These are phyloP conservation scores for Pyrenochaeta sp. DNA, from an alignment of 2,329 filamentous ascomycete species.

Conservation along the genomic window DNA sequence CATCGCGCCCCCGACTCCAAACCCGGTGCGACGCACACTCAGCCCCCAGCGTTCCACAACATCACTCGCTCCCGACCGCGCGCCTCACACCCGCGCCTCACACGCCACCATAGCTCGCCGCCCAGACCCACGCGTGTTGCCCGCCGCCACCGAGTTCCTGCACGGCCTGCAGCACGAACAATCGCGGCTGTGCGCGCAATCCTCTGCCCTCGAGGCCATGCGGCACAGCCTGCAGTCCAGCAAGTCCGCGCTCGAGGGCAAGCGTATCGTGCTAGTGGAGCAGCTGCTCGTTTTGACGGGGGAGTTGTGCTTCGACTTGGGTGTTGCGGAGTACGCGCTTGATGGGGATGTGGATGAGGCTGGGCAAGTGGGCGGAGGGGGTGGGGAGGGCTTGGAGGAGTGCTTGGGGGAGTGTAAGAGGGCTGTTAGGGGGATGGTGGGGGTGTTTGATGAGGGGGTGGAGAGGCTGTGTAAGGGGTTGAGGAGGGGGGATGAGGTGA, in stretches of 20 bases:
- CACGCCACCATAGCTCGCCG: neutral
- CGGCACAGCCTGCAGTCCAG: neutral
- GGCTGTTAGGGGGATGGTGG: neutral
- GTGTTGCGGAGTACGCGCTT: constrained; percentile 5
- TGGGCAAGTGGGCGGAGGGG: neutral
- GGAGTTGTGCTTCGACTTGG: neutral
- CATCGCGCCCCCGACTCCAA: too few relatives aligned
- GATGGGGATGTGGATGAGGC: neutral
- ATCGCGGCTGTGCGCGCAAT: neutral
- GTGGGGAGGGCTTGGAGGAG: neutral
- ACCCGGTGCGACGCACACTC: too few relatives aligned
- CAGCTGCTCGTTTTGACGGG: neutral
- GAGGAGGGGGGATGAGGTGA: neutral
- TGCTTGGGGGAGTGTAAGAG: neutral
- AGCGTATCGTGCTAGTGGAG: neutral
- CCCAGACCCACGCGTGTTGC: neutral
- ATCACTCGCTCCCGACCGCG: too few relatives aligned
- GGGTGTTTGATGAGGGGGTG: neutral
- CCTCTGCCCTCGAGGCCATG: neutral
- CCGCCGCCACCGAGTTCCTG: neutral
- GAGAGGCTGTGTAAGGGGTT: neutral
- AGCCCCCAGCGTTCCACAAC: too few relatives aligned
- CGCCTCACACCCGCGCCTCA: neutral
- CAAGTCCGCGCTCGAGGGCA: neutral
- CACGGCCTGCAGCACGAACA: neutral